These are phyloP conservation scores for Microcyclospora pomicola DNA, from an alignment of 2,329 filamentous ascomycete species.

Conservation along the genomic window DNA sequence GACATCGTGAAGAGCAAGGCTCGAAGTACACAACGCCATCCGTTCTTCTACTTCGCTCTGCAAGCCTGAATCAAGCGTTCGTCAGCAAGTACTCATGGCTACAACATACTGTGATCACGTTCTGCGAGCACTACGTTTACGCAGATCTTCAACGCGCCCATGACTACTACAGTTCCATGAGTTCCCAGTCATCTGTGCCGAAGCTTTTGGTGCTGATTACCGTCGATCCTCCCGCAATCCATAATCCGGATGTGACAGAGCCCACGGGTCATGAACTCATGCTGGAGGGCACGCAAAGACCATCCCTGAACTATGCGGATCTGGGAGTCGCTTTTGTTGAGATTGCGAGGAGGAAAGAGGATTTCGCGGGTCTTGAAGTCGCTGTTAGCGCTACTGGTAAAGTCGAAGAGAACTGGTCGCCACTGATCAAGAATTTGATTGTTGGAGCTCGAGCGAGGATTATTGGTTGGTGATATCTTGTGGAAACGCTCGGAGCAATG, in stretches of 20 bases:
- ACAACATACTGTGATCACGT: constrained; percentile 1
- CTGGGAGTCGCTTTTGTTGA: constrained; percentile 11
- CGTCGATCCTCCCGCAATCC: constrained; percentile 8
- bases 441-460: constrained; percentile 6
- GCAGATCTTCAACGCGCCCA: constrained; percentile 6
- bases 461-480: constrained; percentile 4
- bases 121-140: constrained; percentile 9
- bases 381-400: constrained; percentile 9
- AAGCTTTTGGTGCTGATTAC: constrained; percentile 7
- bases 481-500: too few species aligned
- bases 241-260: constrained; percentile 7
- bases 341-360: constrained; percentile 8
- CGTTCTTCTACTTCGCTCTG: constrained; percentile 7
- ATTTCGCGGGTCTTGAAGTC: constrained; percentile 9
- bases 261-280: constrained; percentile 9
- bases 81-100: constrained; percentile 7
- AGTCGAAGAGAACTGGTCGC: constrained; percentile 7
- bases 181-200: neutral
- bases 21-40: constrained; percentile 4
- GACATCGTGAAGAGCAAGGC: constrained; percentile 1
- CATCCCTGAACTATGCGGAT: constrained; percentile 11
- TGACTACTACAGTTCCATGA: constrained; percentile 2
- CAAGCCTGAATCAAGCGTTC: constrained; percentile 5
- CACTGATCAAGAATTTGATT: constrained; percentile 5
- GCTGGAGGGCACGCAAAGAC: constrained; percentile 3